phyloP scores from a whole-genome alignment of 169 alveolate genomes.

The Eimeria zaria region DNA sequence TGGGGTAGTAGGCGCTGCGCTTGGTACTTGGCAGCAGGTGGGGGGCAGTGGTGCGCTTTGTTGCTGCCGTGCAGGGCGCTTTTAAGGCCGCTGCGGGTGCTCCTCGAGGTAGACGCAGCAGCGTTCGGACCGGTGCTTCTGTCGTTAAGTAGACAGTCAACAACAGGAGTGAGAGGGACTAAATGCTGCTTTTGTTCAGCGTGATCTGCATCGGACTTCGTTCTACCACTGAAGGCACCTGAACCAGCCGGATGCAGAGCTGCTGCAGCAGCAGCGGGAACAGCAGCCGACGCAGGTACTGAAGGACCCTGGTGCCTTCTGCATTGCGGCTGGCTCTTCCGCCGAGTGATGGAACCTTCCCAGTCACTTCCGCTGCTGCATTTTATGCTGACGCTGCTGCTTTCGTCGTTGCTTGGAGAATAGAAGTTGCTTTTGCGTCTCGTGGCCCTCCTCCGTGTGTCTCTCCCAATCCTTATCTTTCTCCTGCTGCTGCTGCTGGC shows the following conservation, averaged over 20 bases:
- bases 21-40: not conserved
- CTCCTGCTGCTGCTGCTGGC: slow-evolving; percentile 1
- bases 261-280: slow-evolving; percentile 3
- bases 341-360: slow-evolving; percentile 33
- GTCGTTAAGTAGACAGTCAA: not conserved
- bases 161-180: not conserved
- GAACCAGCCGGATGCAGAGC: slow-evolving; percentile 7
- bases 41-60: not conserved
- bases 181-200: not conserved
- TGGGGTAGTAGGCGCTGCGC: not conserved
- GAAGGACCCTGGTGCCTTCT: slow-evolving; percentile 22
- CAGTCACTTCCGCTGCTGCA: slow-evolving; percentile 69
- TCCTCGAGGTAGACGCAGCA: not conserved
- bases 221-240: not conserved
- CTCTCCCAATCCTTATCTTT: not conserved
- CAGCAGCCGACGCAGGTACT: not conserved
- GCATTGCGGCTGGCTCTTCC: not conserved
- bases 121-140: not conserved
- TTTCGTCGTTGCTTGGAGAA: not conserved
- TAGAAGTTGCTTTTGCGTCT: not conserved
- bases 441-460: not conserved
- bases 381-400: slow-evolving; percentile 49
- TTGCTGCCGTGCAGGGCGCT: not conserved
- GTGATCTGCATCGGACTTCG: not conserved
- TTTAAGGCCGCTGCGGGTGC: not conserved